Conservation (phyloP, 495 filamentous ascomycete species). For the Xanthoparmelia taractica region DNA sequence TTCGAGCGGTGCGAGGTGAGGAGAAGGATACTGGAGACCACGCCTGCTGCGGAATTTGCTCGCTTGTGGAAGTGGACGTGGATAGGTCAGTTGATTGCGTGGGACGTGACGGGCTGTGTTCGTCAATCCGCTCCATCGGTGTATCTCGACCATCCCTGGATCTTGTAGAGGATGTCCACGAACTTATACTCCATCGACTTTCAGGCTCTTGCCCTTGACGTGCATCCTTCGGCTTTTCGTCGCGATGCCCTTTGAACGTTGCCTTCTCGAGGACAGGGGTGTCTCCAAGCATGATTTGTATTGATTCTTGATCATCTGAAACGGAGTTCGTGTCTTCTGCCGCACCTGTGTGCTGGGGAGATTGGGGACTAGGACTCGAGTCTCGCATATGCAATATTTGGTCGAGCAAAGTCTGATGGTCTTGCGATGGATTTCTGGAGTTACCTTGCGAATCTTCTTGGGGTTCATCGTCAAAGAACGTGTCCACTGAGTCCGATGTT, state of each 20-base stretch:
- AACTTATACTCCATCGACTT: constrained; percentile 46
- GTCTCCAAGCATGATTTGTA: constrained; percentile 52
- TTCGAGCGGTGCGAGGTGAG: constrained; percentile 21
- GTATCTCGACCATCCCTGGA: constrained; percentile 31
- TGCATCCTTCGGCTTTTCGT: constrained; percentile 27
- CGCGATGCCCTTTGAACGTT: constrained; percentile 29
- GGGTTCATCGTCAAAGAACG: constrained; percentile 62
- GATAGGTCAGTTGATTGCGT: constrained; percentile 17
- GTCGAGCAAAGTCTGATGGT: constrained; percentile 41
- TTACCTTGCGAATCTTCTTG: constrained; percentile 48
- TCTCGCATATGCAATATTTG: constrained; percentile 48
- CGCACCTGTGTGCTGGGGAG: constrained; percentile 28
- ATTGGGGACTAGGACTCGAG: constrained; percentile 28
- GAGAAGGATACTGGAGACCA: constrained; percentile 25
- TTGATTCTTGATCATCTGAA: constrained; percentile 49
- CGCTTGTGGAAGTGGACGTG: constrained; percentile 20
- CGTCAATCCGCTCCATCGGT: constrained; percentile 27
- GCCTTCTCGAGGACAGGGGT: constrained; percentile 36
- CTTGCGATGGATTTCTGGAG: constrained; percentile 33
- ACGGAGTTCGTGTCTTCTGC: constrained; percentile 38
- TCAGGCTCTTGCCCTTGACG: constrained; percentile 24
- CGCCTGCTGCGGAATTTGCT: constrained; percentile 22
- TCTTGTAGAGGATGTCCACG: constrained; percentile 45
- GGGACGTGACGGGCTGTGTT: constrained; percentile 18
- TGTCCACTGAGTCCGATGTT: constrained; percentile 53